Evolutionary conservation across 176 grass and related monocot genomes (phyloP).

Genomic region (Tillandsia fasciculata): DNA sequence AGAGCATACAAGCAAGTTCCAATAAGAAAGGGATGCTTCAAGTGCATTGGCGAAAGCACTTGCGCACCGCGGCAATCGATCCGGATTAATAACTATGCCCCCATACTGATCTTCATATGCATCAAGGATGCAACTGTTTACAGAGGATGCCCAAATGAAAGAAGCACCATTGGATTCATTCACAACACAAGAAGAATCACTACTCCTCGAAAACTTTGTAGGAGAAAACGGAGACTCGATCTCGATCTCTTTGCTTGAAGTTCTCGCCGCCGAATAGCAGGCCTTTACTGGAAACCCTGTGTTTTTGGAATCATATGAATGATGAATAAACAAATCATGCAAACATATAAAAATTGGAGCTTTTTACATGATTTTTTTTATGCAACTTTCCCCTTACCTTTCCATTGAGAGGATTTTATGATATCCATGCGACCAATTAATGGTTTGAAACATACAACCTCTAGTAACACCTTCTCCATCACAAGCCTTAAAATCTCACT

Average conservation of each 20-base stretch:
- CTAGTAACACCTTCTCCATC: conserved; percentile 13
- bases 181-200: conserved; percentile 15
- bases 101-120: conserved; percentile 73
- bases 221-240: conserved; percentile 12
- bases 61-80: conserved; percentile 39
- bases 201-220: conserved; percentile 8
- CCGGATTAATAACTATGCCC: conserved; percentile 67
- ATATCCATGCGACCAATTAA: neutral
- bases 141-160: conserved; percentile 17
- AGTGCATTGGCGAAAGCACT: conserved; percentile 48
- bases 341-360: neutral
- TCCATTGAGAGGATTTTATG: conserved; percentile 3
- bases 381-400: neutral
- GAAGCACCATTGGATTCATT: conserved; percentile 21
- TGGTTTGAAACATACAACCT: neutral
- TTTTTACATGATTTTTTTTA: neutral
- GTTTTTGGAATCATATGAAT: neutral
- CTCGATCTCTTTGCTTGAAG: conserved; percentile 21
- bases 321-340: neutral
- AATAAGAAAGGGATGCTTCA: conserved; percentile 56
- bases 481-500: neutral
- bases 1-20: conserved; percentile 51
- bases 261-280: conserved; percentile 25
- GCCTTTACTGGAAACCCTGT: conserved; percentile 20
- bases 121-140: conserved; percentile 52